Conservation (phyloP, 345 rosid species). For the Punica granatum region DNA sequence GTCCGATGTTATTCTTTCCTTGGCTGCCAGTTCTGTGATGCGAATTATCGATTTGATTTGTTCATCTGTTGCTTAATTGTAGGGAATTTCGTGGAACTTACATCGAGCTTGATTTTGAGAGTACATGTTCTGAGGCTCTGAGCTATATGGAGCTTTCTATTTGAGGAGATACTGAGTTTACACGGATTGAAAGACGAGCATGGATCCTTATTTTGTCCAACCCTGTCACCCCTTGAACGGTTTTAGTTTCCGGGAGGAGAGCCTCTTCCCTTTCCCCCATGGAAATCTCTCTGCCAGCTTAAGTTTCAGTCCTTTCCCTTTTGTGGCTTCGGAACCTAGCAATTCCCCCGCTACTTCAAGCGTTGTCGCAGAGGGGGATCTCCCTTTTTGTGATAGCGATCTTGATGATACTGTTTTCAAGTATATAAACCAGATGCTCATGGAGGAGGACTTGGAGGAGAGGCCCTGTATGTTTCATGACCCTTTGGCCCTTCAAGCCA, state of each 20-base stretch:
- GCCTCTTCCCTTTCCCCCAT: slow-evolving; percentile 4
- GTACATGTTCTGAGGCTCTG: neutral
- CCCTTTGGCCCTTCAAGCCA: slow-evolving; percentile 46
- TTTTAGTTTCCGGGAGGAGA: slow-evolving; percentile 6
- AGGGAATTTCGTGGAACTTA: neutral
- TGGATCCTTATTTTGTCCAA: slow-evolving; percentile 9
- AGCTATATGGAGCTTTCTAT: neutral
- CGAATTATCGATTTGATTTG: neutral
- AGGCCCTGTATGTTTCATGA: slow-evolving; percentile 47
- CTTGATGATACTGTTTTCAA: slow-evolving; percentile 36
- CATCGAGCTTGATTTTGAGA: neutral
- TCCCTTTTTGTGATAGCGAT: slow-evolving; percentile 40
- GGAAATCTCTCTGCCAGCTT: slow-evolving; percentile 23
- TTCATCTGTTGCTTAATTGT: neutral
- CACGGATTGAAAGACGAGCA: slow-evolving; percentile 2
- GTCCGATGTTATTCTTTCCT: neutral
- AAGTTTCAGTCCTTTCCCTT: slow-evolving; percentile 16
- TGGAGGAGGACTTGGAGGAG: slow-evolving; percentile 59
- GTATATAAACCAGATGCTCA: slow-evolving; percentile 48
- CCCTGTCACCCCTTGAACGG: slow-evolving; percentile 4
- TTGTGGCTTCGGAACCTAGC: slow-evolving; percentile 19
- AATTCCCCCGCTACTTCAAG: slow-evolving; percentile 14
- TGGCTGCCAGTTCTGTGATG: neutral
- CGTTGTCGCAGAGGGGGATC: slow-evolving; percentile 25
- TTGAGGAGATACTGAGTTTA: slow-evolving; percentile 12